A percentile compares a stretch with the other conserved stretches of the same genome.
Evolutionary conservation across 2,329 filamentous ascomycete species (phyloP).

Genomic region (Chaetomiaceae sp.): DNA sequence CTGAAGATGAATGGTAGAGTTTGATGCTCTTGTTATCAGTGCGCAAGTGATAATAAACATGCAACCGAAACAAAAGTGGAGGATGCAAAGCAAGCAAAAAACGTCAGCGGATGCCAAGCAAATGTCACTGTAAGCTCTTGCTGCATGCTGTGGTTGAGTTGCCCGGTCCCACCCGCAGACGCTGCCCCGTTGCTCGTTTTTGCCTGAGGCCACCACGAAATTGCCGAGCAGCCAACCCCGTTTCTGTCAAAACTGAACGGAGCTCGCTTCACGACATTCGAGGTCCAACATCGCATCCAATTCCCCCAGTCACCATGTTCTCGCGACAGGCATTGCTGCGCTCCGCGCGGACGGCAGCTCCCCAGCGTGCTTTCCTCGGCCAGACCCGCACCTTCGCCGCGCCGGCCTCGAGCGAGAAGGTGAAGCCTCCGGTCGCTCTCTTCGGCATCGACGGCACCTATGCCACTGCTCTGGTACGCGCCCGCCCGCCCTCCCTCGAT

Average conservation of each 20-base stretch:
- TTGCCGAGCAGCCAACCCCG: conserved; percentile 27
- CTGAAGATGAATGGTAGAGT: background rate
- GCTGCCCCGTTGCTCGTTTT: too few species aligned
- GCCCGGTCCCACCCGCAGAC: conserved; percentile 21
- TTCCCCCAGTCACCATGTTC: conserved; percentile 46
- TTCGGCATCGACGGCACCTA: conserved; percentile 98
- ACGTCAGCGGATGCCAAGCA: too few species aligned
- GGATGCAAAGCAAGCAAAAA: too few species aligned
- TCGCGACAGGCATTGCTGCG: conserved; percentile 56
- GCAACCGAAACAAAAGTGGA: too few species aligned
- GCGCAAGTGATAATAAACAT: too few species aligned
- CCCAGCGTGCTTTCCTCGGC: conserved; percentile 56
- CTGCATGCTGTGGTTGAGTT: background rate
- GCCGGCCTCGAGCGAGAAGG: conserved; percentile 56
- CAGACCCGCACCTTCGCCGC: conserved; percentile 73
- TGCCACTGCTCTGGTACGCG: conserved; percentile 91
- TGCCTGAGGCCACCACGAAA: conserved; percentile 27
- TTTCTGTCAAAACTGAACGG: conserved; percentile 27
- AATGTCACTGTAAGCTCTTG: too few species aligned
- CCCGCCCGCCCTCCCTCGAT: background rate
- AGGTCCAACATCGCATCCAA: conserved; percentile 25
- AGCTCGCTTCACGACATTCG: conserved; percentile 30
- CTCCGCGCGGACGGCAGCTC: conserved; percentile 53
- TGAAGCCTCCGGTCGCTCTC: conserved; percentile 83
- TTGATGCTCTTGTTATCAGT: too few species aligned